Conservation (phyloP, 2,329 filamentous ascomycete species). For the Kalmusia sp. region DNA sequence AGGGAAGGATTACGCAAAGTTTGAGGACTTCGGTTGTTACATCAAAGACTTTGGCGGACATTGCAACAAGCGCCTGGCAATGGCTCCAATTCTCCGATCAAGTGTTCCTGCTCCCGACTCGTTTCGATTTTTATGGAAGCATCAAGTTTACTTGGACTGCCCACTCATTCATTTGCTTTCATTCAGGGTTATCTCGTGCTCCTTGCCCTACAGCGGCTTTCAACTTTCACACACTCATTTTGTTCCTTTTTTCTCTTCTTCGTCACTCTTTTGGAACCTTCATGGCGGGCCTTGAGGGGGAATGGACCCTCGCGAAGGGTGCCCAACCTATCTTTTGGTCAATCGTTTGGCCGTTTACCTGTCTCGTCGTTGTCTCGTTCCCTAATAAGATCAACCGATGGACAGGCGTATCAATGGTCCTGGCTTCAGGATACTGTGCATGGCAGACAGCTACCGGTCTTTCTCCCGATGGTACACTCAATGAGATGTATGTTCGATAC, state of each 20-base stretch:
- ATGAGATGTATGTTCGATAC: constrained; percentile 7
- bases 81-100: too few species aligned
- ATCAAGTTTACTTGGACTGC: too few species aligned
- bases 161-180: too few species aligned
- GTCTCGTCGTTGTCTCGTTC: constrained; percentile 1
- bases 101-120: too few species aligned
- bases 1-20: too few species aligned
- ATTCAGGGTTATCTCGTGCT: neutral
- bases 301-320: constrained; percentile 2
- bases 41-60: too few species aligned
- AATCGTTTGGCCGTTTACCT: constrained; percentile 3
- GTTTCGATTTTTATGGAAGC: too few species aligned
- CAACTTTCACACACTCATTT: neutral
- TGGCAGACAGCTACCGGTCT: constrained; percentile 3
- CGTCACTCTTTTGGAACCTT: neutral
- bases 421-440: neutral
- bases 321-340: neutral
- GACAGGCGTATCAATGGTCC: neutral
- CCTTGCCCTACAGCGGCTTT: neutral
- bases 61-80: too few species aligned
- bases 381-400: constrained; percentile 4
- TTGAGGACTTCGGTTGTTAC: too few species aligned
- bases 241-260: neutral
- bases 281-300: neutral
- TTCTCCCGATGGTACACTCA: constrained; percentile 2